Evolutionary conservation across 2,329 filamentous ascomycete genomes (phyloP), one percentile per base, ranked within the genome.

Genomic region (Bipolaris victoriae): DNA sequence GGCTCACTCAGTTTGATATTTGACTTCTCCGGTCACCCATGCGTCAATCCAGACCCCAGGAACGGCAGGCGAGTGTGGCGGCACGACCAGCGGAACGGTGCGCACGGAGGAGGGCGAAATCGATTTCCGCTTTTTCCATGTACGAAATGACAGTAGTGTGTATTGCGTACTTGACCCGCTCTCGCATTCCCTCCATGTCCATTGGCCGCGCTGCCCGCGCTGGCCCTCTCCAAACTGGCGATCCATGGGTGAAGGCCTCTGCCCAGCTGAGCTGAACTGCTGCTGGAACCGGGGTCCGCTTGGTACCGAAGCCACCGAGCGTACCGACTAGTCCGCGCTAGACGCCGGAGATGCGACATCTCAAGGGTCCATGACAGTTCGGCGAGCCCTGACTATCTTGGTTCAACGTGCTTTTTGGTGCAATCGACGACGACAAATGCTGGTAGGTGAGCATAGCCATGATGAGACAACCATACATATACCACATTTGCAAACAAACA

Each of bases 291-390:
- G 26, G 26, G 41, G 41, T 45, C n/a, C 41, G 33, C 45, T 36
- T 48, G 33, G 18, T 37, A 7, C 33, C 33, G 29, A 37, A 11
- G n/a, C 20, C 13, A 24, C 45, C 33, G n/a, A 35, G 18, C 29
- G n/a, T 18, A 18, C 45, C 15, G 24, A 33, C 43, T 33, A 31
- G 26, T 31, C 26, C 15, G 41, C 41, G 35, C 15, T 15, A n/a
- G 39, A 18, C 31, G 45, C 13, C 45, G 13, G 45, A 24, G 31
- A 36, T 36, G 31, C 3, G 3, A 6, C 11, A 36, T 36, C 10
- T 36, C 45, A 48, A 47, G 45, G 45, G 45, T 48, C 45, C 33
- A 48, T 48, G 33, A 48, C 45, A 37, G 33, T 36, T 22, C 45
- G n/a, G 16, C 15, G 33, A 37, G 20, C 33, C 20, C 20, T 37